A percentile compares a stretch with the other conserved stretches of the same genome.
phyloP scores from a whole-genome alignment of 306 rosid species.

The Prunus campanulata region DNA sequence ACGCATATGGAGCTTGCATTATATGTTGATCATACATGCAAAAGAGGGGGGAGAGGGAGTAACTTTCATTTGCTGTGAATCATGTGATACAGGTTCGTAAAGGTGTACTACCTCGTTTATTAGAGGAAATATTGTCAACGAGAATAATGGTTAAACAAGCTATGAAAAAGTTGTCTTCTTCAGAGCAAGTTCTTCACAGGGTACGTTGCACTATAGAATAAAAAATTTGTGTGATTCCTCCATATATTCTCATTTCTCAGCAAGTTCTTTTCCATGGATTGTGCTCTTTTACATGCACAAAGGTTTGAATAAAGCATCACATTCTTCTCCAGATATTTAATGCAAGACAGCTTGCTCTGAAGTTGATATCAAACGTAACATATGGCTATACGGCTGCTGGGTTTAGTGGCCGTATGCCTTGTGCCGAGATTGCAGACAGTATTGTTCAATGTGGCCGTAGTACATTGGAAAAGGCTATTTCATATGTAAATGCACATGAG shows the following conservation, averaged over 20 bases:
- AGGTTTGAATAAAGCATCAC: neutral
- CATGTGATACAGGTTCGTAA: conserved; percentile 61
- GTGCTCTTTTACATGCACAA: neutral
- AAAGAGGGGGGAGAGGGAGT: conserved; percentile 7
- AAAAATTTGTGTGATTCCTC: conserved; percentile 8
- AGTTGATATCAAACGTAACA: conserved; percentile 90
- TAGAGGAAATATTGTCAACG: conserved; percentile 91
- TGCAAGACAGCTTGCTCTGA: conserved; percentile 92
- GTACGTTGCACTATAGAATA: conserved; percentile 39
- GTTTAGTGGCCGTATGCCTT: conserved; percentile 99
- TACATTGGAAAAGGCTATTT: conserved; percentile 84
- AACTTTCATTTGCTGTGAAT: conserved; percentile 3
- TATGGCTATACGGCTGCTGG: conserved; percentile 99
- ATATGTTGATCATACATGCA: neutral
- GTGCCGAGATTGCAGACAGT: conserved; percentile 97
- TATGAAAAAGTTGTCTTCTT: conserved; percentile 74
- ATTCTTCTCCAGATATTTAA: conserved; percentile 67
- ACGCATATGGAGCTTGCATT: neutral
- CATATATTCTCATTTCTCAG: conserved; percentile 9
- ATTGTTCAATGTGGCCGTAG: conserved; percentile 93
- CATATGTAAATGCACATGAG: conserved; percentile 73
- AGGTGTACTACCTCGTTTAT: conserved; percentile 79
- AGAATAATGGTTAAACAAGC: conserved; percentile 93
- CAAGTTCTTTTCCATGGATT: neutral
- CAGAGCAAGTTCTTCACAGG: conserved; percentile 82